Evolutionary conservation across 257 asterid species (phyloP).

Genomic region (Nicotiana tabacum): DNA sequence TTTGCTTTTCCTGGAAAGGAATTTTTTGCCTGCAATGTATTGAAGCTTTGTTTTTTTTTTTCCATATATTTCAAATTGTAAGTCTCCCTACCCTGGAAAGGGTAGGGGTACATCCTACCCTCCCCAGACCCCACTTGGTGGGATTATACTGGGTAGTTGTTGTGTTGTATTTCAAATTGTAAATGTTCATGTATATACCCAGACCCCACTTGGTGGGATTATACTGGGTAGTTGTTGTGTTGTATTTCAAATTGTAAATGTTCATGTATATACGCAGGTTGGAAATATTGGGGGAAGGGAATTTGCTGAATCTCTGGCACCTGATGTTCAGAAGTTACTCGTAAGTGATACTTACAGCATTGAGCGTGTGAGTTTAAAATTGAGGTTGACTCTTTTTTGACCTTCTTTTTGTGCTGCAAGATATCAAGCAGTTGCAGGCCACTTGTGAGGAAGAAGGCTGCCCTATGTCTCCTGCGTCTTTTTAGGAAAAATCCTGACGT

Average conservation of each 20-base stretch:
- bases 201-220: too few relatives aligned
- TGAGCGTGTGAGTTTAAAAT: neutral
- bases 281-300: conserved; percentile 99
- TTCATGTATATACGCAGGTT: conserved; percentile 44
- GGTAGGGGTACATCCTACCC: too few relatives aligned
- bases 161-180: too few relatives aligned
- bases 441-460: conserved; percentile 99
- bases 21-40: neutral
- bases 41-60: neutral
- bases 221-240: too few relatives aligned
- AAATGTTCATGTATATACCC: too few relatives aligned
- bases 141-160: too few relatives aligned
- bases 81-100: too few relatives aligned
- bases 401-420: conserved; percentile 32
- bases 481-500: conserved; percentile 95
- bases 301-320: conserved; percentile 97
- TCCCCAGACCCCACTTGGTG: too few relatives aligned
- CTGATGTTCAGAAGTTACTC: conserved; percentile 98
- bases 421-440: conserved; percentile 97
- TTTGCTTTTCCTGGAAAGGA: neutral
- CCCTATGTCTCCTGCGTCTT: conserved; percentile 91
- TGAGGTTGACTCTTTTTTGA: conserved; percentile 10
- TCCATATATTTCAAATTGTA: neutral
- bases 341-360: conserved; percentile 51
- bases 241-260: neutral